Evolutionary conservation across 495 filamentous ascomycete species (phyloP).

Genomic region (Chaetomium cochliodes): DNA sequence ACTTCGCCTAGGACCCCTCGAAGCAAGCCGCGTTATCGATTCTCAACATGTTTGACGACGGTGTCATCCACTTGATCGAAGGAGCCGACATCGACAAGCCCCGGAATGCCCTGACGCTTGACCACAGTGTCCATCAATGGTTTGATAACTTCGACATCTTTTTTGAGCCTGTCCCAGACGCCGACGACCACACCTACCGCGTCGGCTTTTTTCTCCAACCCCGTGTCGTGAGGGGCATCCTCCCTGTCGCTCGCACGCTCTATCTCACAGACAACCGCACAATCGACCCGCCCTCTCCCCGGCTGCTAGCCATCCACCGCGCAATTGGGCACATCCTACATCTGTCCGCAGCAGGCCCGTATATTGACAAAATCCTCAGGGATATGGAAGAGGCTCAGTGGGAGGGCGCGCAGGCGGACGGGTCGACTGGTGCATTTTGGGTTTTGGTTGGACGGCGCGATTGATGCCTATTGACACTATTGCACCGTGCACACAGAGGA

Average conservation of each 20-base stretch:
- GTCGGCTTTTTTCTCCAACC: slow-evolving; percentile 2
- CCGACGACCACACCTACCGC: slow-evolving; percentile 13
- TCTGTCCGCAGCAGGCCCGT: slow-evolving; percentile 3
- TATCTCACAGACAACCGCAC: slow-evolving; percentile 8
- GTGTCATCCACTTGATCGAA: slow-evolving; percentile 7
- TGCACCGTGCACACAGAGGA: too few relatives aligned
- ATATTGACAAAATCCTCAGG: slow-evolving; percentile 14
- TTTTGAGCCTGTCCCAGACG: slow-evolving; percentile 15
- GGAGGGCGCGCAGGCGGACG: slow-evolving; percentile 11
- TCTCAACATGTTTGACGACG: slow-evolving; percentile 14
- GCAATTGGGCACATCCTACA: slow-evolving; percentile 9
- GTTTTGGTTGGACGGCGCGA: slow-evolving; percentile 5
- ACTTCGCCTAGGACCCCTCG: slow-evolving; percentile 2
- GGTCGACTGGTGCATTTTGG: slow-evolving; percentile 17
- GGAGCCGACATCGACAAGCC: slow-evolving; percentile 12
- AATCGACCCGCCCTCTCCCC: slow-evolving; percentile 9
- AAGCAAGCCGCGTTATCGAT: slow-evolving; percentile 12
- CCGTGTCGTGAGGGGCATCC: background rate
- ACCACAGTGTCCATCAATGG: background rate
- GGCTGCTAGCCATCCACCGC: slow-evolving; percentile 12
- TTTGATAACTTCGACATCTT: slow-evolving; percentile 15
- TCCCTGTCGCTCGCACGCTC: slow-evolving; percentile 14
- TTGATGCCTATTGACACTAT: background rate
- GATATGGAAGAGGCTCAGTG: slow-evolving; percentile 9
- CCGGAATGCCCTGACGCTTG: slow-evolving; percentile 5